These are phyloP conservation scores for Afroboletus lepidellus DNA, from an alignment of 1,284 basidiomycete genomes.

Conservation along the genomic window DNA sequence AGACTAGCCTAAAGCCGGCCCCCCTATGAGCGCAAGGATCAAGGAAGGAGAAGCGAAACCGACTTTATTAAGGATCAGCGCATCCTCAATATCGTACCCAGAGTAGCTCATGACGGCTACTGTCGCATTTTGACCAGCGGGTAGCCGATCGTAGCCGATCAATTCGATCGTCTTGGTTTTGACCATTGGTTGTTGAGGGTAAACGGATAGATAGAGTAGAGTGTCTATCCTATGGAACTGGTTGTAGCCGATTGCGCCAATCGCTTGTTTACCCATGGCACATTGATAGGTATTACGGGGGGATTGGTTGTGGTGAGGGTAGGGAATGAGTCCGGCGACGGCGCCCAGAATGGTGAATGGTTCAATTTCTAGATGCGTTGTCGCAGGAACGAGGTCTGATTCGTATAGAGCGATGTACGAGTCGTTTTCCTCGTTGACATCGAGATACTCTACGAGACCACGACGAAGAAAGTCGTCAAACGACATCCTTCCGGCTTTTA, in stretches of 20 bases:
- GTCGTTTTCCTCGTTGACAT: slow-evolving; percentile 99
- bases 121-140: slow-evolving; percentile 97
- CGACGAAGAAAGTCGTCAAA: slow-evolving; percentile 95
- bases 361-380: slow-evolving; percentile 98
- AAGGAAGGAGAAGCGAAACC: slow-evolving; percentile 11
- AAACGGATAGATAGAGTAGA: slow-evolving; percentile 97
- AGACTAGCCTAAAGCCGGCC: slow-evolving; percentile 68
- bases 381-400: slow-evolving; percentile 74
- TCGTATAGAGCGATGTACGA: slow-evolving; percentile 97
- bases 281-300: slow-evolving; percentile 99
- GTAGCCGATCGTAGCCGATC: slow-evolving; percentile 94
- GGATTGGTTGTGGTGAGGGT: slow-evolving; percentile 99
- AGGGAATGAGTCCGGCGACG: slow-evolving; percentile 97
- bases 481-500: slow-evolving; percentile 77
- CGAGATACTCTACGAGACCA: slow-evolving; percentile 99
- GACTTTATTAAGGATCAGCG: slow-evolving; percentile 93
- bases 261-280: slow-evolving; percentile 99
- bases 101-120: slow-evolving; percentile 99
- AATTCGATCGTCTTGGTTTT: slow-evolving; percentile 98
- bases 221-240: slow-evolving; percentile 98
- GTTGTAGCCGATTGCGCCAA: slow-evolving; percentile 98
- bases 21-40: slow-evolving; percentile 8
- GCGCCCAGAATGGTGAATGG: slow-evolving; percentile 98
- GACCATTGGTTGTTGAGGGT: slow-evolving; percentile 99
- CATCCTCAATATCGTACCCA: slow-evolving; percentile 99